phyloP scores from a whole-genome alignment of 768 basidiomycete genomes.

The Pleurotus eryngii region DNA sequence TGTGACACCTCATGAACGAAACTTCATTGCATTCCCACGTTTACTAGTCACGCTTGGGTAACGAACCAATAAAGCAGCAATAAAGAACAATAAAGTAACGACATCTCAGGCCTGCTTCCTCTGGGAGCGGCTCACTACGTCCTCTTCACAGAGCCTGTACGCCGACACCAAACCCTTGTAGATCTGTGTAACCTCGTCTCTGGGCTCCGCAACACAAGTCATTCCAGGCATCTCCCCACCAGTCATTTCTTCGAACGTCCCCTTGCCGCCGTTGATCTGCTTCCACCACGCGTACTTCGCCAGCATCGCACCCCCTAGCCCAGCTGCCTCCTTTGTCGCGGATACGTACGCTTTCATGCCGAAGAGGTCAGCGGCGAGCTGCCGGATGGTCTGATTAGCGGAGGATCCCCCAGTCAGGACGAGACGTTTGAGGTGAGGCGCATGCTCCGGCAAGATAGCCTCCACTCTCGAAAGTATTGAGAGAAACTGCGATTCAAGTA shows the following conservation, averaged over 20 bases:
- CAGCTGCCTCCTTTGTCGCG: conserved; percentile 65
- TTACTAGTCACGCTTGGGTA: not conserved
- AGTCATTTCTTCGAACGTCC: conserved; percentile 62
- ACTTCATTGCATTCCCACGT: not conserved
- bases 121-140: conserved; percentile 29
- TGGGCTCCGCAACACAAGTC: conserved; percentile 61
- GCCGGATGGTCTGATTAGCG: conserved; percentile 67
- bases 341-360: conserved; percentile 71
- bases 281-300: conserved; percentile 75
- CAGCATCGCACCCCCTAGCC: conserved; percentile 67
- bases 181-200: conserved; percentile 36
- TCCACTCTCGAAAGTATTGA: conserved; percentile 72
- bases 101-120: not conserved
- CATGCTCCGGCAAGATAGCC: conserved; percentile 59
- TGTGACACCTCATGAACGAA: no score
- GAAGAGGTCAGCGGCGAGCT: conserved; percentile 78
- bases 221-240: conserved; percentile 47
- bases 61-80: not conserved
- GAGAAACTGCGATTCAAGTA: conserved; percentile 82
- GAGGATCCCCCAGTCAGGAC: conserved; percentile 80
- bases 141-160: conserved; percentile 57
- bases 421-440: conserved; percentile 57
- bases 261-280: conserved; percentile 32
- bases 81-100: not conserved
- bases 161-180: conserved; percentile 51